A percentile compares a stretch with the other conserved stretches of the same genome.
phyloP scores from a whole-genome alignment of 2,329 filamentous ascomycete species.

The Aureobasidium melanogenum region DNA sequence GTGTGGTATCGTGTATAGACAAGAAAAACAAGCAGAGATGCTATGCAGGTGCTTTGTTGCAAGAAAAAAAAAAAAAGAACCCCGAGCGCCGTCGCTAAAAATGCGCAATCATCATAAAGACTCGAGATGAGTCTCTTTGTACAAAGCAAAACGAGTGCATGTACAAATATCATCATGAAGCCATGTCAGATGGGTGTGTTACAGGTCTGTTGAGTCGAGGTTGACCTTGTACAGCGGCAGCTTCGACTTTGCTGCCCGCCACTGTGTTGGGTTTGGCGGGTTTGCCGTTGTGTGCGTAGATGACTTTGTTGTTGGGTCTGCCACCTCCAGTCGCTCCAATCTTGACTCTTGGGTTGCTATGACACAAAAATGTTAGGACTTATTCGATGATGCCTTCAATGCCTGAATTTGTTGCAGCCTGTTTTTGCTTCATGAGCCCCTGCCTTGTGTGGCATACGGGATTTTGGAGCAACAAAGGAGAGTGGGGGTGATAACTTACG shows the following conservation, averaged over 20 bases:
- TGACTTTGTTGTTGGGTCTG: constrained; percentile 1
- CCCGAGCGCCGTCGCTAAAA: background rate
- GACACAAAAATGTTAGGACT: background rate
- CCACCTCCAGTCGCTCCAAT: background rate
- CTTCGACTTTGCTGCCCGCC: background rate
- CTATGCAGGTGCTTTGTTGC: background rate
- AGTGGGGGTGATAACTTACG: background rate
- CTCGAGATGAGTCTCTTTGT: background rate
- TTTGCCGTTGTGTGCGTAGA: constrained; percentile 1
- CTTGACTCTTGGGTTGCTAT: background rate
- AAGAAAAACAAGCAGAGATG: background rate
- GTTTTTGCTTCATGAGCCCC: background rate
- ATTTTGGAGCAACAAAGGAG: background rate
- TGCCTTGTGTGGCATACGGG: background rate
- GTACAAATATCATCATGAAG: background rate
- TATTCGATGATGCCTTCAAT: background rate
- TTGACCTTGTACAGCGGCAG: background rate
- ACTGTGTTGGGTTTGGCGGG: background rate
- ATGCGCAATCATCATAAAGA: background rate
- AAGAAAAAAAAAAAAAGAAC: background rate
- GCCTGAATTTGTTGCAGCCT: background rate
- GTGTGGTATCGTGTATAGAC: background rate
- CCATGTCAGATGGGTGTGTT: background rate
- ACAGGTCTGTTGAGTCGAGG: background rate
- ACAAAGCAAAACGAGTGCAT: background rate